A percentile compares a stretch with the other conserved stretches of the same genome.
Evolutionary conservation across 805 yeast species (phyloP).

Genomic region (Wickerhamiella azymoides): DNA sequence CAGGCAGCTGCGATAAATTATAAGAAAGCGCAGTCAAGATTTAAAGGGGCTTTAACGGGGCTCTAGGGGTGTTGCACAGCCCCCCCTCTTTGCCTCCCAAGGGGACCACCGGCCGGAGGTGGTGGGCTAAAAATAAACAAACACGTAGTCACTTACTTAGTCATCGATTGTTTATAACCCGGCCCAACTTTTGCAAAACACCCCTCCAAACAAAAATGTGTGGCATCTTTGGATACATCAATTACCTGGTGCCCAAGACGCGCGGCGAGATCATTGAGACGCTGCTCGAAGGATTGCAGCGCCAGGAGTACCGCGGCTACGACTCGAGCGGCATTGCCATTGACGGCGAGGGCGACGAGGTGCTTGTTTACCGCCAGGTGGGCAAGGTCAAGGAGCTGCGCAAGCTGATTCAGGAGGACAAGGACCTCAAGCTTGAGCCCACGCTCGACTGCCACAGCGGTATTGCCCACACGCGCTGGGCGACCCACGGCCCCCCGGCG

Average conservation of each 20-base stretch:
- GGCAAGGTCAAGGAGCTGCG: conserved; percentile 83
- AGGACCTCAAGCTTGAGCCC: conserved; percentile 36
- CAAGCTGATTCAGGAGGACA: conserved; percentile 36
- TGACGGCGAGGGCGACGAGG: conserved; percentile 73
- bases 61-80: no score
- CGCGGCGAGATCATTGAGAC: conserved; percentile 89
- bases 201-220: conserved; percentile 27
- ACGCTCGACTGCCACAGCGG: conserved; percentile 79
- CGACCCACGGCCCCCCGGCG: conserved; percentile 94
- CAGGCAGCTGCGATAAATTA: no score
- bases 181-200: background rate
- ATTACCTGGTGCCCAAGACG: conserved; percentile 80
- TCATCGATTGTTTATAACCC: conserved; percentile 6
- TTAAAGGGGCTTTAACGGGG: no score
- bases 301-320: conserved; percentile 95
- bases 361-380: conserved; percentile 63
- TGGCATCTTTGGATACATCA: conserved; percentile 97
- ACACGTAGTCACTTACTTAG: background rate
- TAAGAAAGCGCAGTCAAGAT: no score
- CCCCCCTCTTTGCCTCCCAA: no score
- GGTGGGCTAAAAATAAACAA: background rate
- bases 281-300: conserved; percentile 55
- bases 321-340: conserved; percentile 95
- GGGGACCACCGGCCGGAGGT: no score
- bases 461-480: conserved; percentile 99